Evolutionary conservation across 192 early-diverging fungal genomes (phyloP), one percentile per base, ranked within the genome.

Genomic region (Coemansia sp.): DNA sequence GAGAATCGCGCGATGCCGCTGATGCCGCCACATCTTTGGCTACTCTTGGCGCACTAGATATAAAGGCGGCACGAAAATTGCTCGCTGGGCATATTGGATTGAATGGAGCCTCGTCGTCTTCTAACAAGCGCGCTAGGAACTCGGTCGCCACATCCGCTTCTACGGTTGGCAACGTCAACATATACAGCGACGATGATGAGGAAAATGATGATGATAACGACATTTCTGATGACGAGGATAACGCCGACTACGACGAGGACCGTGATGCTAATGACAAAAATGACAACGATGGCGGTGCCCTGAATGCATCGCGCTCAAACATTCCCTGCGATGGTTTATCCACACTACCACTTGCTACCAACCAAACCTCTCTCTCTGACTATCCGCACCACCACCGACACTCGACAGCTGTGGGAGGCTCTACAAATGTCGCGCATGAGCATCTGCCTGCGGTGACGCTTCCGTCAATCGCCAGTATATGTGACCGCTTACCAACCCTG

Each of bases 381-480:
- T 55, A 55, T 12, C 32, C 53, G 53, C 53, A 31, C 27, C 3
- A 4, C 11, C 55, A 34, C 29, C 55, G 29, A 29, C 55, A 58
- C 5, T 12, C 29, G 34, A 2, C 27, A 29, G 15, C 55, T n/a
- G 55, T 9, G 5, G 19, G 7, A 2, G 19, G 6, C 19, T 20
- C 46, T 20, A 20, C 46, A 6, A 19, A 6, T 50, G 46, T 9
- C 19, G 3, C 55, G 11, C 29, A 6, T 4, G 34, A 61, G 19
- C 34, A 61, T 13, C 64, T 58, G 24, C 70, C 66, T 20, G 67
- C 60, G 44, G 61, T 64, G 15, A 78, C 65, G 8, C 70, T 71
- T 17, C 72, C 71, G 56, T 75, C 72, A 0, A 75, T 80, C 34
- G 69, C 78, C 41, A 80, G 67, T 27, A 58, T 80, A 4, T 80